Percentiles rank a stretch among this genome's conserved stretches.
Evolutionary conservation across 1,284 basidiomycete genomes (phyloP).

Genomic region (Ustilago cynodontis): DNA sequence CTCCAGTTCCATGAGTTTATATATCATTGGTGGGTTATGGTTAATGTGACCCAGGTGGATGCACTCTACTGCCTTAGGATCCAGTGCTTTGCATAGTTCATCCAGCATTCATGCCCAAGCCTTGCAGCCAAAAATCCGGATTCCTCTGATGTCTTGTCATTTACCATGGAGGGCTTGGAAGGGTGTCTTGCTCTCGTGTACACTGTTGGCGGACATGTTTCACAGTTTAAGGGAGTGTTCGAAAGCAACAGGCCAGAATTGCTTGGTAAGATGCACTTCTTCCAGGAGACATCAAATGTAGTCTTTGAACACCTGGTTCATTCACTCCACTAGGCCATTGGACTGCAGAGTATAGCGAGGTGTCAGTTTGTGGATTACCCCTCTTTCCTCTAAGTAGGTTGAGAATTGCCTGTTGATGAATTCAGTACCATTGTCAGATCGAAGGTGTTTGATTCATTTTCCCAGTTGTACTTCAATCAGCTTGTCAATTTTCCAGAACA

Average conservation of each 20-base stretch:
- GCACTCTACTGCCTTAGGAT: not conserved
- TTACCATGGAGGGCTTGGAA: not conserved
- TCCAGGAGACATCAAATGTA: not conserved
- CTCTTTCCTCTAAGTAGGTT: not conserved
- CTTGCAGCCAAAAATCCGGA: constrained; percentile 1
- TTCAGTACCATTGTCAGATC: not conserved
- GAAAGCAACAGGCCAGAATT: not conserved
- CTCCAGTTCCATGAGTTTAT: not conserved
- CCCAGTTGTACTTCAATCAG: not conserved
- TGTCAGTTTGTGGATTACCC: not conserved
- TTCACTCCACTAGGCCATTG: not conserved
- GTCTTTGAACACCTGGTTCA: constrained; percentile 2
- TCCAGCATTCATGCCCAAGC: not conserved
- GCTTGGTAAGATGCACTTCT: not conserved
- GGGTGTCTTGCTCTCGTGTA: not conserved
- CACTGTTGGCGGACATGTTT: constrained; percentile 1
- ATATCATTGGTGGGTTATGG: not conserved
- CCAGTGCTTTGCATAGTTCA: not conserved
- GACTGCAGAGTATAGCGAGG: not conserved
- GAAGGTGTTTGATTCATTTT: not conserved
- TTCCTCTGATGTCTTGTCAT: not conserved
- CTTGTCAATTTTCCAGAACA: not conserved
- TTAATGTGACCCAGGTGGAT: constrained; percentile 1
- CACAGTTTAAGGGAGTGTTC: not conserved
- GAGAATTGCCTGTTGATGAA: not conserved